phyloP scores from a whole-genome alignment of 495 filamentous ascomycete genomes.

The Lasiosphaeriaceae sp. region DNA sequence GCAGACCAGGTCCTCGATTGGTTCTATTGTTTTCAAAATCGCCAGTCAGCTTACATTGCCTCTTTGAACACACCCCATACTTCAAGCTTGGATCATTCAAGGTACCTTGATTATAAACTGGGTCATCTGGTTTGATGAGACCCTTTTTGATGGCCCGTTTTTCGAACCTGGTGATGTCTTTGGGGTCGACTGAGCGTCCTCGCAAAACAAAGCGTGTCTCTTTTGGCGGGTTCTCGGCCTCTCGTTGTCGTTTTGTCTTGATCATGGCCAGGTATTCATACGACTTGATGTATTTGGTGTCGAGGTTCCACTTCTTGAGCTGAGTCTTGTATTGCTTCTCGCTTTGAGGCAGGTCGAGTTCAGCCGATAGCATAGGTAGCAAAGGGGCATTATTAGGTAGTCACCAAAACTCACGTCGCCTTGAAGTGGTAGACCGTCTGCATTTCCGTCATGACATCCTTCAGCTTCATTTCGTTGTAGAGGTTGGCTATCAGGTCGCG shows the following conservation, averaged over 20 bases:
- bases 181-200: slow-evolving; percentile 29
- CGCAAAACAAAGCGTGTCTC: slow-evolving; percentile 30
- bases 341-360: too few species aligned
- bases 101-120: slow-evolving; percentile 7
- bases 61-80: background rate
- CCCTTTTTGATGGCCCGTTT: slow-evolving; percentile 32
- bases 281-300: slow-evolving; percentile 37
- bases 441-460: slow-evolving; percentile 35
- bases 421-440: slow-evolving; percentile 27
- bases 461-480: slow-evolving; percentile 32
- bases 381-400: too few species aligned
- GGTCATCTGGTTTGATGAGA: slow-evolving; percentile 16
- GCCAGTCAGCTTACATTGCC: background rate
- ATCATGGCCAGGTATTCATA: slow-evolving; percentile 38
- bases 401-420: slow-evolving; percentile 31
- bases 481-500: slow-evolving; percentile 30
- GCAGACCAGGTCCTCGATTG: slow-evolving; percentile 25
- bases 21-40: slow-evolving; percentile 10
- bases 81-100: background rate
- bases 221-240: slow-evolving; percentile 24
- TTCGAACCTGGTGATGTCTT: slow-evolving; percentile 34
- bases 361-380: too few species aligned
- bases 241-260: slow-evolving; percentile 26
- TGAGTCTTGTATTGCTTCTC: slow-evolving; percentile 39
- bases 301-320: slow-evolving; percentile 37